phyloP scores from a whole-genome alignment of 371 early-diverging fungal species.

The Mortierella sp. region DNA sequence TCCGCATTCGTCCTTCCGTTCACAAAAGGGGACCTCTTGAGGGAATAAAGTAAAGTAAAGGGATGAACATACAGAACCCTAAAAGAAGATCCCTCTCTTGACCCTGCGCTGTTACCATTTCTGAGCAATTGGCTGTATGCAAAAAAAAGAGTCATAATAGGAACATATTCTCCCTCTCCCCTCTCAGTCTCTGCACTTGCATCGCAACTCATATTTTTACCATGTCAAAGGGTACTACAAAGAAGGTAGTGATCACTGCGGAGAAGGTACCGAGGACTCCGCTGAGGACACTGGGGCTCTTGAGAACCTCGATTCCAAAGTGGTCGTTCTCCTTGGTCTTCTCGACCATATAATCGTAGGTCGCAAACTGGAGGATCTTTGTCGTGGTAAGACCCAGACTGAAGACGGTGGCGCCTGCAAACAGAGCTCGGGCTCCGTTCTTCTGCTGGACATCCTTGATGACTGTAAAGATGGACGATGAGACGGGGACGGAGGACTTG shows the following conservation, averaged over 20 bases:
- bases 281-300: constrained; percentile 30
- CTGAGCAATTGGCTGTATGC: background rate
- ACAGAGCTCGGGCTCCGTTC: constrained; percentile 48
- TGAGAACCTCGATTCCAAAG: constrained; percentile 25
- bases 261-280: constrained; percentile 47
- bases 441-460: constrained; percentile 48
- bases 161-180: background rate
- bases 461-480: constrained; percentile 54
- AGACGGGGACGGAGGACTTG: constrained; percentile 49
- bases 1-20: constrained; percentile 23
- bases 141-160: constrained; percentile 6
- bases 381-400: constrained; percentile 46
- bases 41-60: background rate
- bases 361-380: constrained; percentile 55
- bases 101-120: constrained; percentile 6
- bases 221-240: constrained; percentile 54
- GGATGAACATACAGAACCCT: constrained; percentile 5
- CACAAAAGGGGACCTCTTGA: background rate
- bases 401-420: constrained; percentile 51
- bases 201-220: constrained; percentile 11
- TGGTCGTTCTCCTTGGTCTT: constrained; percentile 33
- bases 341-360: constrained; percentile 49
- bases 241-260: constrained; percentile 47
- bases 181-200: background rate
- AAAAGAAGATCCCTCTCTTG: constrained; percentile 6